These are phyloP conservation scores for Alternaria burnsii DNA, from an alignment of 2,329 filamentous ascomycete genomes.

Conservation along the genomic window DNA sequence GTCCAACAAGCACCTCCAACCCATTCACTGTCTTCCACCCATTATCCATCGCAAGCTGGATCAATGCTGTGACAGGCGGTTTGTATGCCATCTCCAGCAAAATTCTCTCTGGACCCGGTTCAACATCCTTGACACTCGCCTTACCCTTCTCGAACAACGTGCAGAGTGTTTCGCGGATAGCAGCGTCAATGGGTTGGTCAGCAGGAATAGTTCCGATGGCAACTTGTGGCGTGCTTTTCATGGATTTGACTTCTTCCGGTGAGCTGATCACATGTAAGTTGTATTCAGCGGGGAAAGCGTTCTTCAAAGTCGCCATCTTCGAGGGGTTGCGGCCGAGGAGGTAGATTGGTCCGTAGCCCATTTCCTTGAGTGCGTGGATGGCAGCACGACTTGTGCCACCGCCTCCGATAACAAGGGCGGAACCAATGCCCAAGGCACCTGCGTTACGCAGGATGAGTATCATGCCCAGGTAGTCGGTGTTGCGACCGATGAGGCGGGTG, in stretches of 20 bases:
- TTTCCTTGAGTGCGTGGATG: slow-evolving; percentile 83
- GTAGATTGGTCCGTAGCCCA: slow-evolving; percentile 87
- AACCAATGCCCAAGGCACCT: slow-evolving; percentile 58
- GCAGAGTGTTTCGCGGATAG: slow-evolving; percentile 71
- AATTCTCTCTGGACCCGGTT: slow-evolving; percentile 55
- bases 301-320: slow-evolving; percentile 73
- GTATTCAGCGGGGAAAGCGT: slow-evolving; percentile 77
- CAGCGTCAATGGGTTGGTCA: slow-evolving; percentile 79
- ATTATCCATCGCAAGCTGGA: slow-evolving; percentile 79
- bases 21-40: slow-evolving; percentile 88
- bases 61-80: slow-evolving; percentile 81
- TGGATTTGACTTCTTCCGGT: slow-evolving; percentile 56
- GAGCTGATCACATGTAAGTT: slow-evolving; percentile 66
- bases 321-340: slow-evolving; percentile 78
- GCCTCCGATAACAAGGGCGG: slow-evolving; percentile 85
- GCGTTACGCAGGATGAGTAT: slow-evolving; percentile 76
- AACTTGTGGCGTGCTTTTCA: slow-evolving; percentile 67
- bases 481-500: slow-evolving; percentile 77
- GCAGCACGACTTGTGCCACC: slow-evolving; percentile 93
- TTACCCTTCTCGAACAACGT: slow-evolving; percentile 57
- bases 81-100: slow-evolving; percentile 98
- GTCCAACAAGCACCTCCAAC: slow-evolving; percentile 85
- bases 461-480: slow-evolving; percentile 97
- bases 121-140: slow-evolving; percentile 16
- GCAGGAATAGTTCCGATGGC: slow-evolving; percentile 92